Evolutionary conservation across 495 filamentous ascomycete species (phyloP).

Genomic region (Podospora sp.): DNA sequence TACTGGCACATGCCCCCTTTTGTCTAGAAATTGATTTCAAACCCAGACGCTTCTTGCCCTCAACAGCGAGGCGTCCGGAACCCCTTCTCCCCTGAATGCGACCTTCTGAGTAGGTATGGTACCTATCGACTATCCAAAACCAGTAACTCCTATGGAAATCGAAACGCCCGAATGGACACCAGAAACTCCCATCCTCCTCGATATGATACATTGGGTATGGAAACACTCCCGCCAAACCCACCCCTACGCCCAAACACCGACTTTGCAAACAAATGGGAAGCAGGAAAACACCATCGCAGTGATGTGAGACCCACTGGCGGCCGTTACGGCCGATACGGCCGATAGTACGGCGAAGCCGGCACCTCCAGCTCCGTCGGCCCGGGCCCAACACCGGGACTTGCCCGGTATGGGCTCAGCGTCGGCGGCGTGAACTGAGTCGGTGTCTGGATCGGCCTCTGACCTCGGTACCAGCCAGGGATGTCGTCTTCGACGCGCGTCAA

Average conservation of each 20-base stretch:
- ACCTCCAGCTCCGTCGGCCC: conserved; percentile 15
- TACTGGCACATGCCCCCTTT: background rate
- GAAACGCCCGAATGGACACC: too few species aligned
- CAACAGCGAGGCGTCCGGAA: too few species aligned
- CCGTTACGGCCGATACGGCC: conserved; percentile 27
- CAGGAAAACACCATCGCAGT: background rate
- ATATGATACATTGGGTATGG: too few species aligned
- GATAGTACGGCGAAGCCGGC: conserved; percentile 27
- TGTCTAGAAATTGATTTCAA: too few species aligned
- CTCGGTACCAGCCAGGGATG: conserved; percentile 40
- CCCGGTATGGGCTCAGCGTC: conserved; percentile 9
- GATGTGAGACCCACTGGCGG: background rate
- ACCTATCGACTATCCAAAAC: too few species aligned
- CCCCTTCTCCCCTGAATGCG: too few species aligned
- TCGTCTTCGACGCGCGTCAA: conserved; percentile 20
- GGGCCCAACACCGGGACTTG: background rate
- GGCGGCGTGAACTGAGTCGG: conserved; percentile 18
- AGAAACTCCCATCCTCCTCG: too few species aligned
- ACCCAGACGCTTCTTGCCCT: too few species aligned
- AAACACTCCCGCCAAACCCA: too few species aligned
- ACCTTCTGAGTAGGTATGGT: too few species aligned
- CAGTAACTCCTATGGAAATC: too few species aligned
- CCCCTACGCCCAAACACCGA: background rate
- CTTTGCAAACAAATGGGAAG: background rate
- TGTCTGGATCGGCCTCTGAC: conserved; percentile 20